These are phyloP conservation scores for Backusella parvicylindrica DNA, from an alignment of 192 early-diverging fungal species.

Conservation along the genomic window DNA sequence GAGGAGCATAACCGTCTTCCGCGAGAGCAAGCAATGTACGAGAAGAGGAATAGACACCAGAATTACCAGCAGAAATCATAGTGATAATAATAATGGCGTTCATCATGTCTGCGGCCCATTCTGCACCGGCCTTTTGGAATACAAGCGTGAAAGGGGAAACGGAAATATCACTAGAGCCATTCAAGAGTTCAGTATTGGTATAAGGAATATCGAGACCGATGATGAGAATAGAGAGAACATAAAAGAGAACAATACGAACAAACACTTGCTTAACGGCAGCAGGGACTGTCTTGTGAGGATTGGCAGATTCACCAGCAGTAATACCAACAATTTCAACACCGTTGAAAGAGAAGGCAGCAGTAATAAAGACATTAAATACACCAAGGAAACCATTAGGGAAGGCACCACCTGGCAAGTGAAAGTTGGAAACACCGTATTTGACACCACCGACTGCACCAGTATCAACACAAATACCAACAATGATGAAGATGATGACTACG, in stretches of 20 bases:
- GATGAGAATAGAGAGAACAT: slow-evolving; percentile 73
- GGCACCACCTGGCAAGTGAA: slow-evolving; percentile 53
- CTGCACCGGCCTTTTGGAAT: slow-evolving; percentile 55
- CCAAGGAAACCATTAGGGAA: slow-evolving; percentile 61
- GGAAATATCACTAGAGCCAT: slow-evolving; percentile 48
- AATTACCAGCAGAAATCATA: slow-evolving; percentile 75
- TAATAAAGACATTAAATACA: slow-evolving; percentile 64
- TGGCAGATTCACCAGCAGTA: slow-evolving; percentile 82
- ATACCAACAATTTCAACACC: slow-evolving; percentile 87
- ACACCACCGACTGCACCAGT: slow-evolving; percentile 60
- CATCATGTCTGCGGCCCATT: slow-evolving; percentile 60
- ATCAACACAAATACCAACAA: slow-evolving; percentile 71
- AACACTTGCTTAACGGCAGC: slow-evolving; percentile 71
- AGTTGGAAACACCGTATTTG: slow-evolving; percentile 58
- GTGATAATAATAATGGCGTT: slow-evolving; percentile 67
- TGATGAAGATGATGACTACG: slow-evolving; percentile 76
- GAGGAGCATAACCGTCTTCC: slow-evolving; percentile 70
- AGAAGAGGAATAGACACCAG: slow-evolving; percentile 79
- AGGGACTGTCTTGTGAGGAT: slow-evolving; percentile 75
- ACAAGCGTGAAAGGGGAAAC: slow-evolving; percentile 66
- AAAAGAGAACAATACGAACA: slow-evolving; percentile 80
- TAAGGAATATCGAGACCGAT: slow-evolving; percentile 81
- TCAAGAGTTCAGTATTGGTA: slow-evolving; percentile 54
- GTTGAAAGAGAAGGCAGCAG: slow-evolving; percentile 78
- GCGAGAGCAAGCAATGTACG: slow-evolving; percentile 74